These are phyloP conservation scores for Setaria viridis DNA, from an alignment of 202 grass and related monocot genomes.

Conservation along the genomic window DNA sequence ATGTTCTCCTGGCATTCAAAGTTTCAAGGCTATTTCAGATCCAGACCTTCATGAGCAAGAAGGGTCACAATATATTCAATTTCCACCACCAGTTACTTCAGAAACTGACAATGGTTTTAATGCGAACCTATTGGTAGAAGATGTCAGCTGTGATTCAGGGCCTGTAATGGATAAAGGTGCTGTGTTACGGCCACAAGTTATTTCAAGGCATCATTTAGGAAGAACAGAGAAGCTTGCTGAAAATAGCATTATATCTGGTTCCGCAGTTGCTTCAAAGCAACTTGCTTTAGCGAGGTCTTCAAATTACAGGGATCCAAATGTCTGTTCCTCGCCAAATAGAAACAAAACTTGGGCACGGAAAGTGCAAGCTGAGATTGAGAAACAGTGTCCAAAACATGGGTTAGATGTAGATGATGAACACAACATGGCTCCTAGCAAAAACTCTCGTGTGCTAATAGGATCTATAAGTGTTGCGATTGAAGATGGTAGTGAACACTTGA, in stretches of 20 bases:
- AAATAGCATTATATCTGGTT: constrained; percentile 26
- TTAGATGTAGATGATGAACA: constrained; percentile 40
- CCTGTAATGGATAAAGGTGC: constrained; percentile 29
- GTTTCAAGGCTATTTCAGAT: constrained; percentile 52
- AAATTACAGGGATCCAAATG: constrained; percentile 55
- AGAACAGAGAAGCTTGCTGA: constrained; percentile 38
- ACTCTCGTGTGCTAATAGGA: constrained; percentile 74
- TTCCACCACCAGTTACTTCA: constrained; percentile 20
- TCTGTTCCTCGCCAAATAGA: constrained; percentile 12
- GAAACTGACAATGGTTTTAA: constrained; percentile 34
- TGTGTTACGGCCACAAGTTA: constrained; percentile 19
- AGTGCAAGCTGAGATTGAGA: constrained; percentile 49
- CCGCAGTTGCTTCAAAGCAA: constrained; percentile 24
- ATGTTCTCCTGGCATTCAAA: constrained; percentile 43
- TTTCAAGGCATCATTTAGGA: neutral
- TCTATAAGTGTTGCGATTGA: constrained; percentile 81
- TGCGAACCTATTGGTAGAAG: constrained; percentile 18
- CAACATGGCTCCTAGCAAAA: constrained; percentile 36
- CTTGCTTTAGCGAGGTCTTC: constrained; percentile 35
- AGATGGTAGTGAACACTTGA: constrained; percentile 25
- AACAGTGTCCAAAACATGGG: constrained; percentile 43
- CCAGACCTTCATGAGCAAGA: constrained; percentile 41
- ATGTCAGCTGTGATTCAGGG: constrained; percentile 26
- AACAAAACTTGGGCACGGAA: constrained; percentile 62
- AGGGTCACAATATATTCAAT: constrained; percentile 36